Evolutionary conservation across 352 stramenopile genomes (phyloP), one percentile per base, ranked within the genome.

Genomic region (Globisporangium spinosum): DNA sequence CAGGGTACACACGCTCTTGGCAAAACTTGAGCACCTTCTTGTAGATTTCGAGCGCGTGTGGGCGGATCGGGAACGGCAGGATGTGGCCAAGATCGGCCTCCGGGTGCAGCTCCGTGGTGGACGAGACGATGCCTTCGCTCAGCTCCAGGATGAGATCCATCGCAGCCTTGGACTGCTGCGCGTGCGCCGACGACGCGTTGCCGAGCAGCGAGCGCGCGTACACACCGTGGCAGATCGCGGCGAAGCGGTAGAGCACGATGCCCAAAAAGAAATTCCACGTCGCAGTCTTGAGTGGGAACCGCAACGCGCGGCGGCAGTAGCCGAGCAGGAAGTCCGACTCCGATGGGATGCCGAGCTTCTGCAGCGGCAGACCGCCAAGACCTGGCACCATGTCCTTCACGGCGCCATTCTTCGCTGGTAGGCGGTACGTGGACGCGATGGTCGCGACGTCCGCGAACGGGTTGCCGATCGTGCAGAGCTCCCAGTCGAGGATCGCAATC

Each of bases 1-100:
- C 82, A 1, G 94, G 94, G 69, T 97, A 97, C 58, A 96, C 96
- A 20, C 93, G 82, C 22, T 87, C 73, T 49, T 97, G 78, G 13
- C 97, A 94, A 72, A 98, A 98, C 54, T 74, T 75, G 45, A 91
- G 70, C 40, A 98, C 64, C 49, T 95, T 95, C 55, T 85, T 78
- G 75, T 97, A 97, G 2, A 96, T 78, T 35, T 77, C 74, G 34
- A 87, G 70, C 9, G 91, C 91, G 64, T 96, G 76, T 0, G 85
- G 87, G 3, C 79, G 83, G 64, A 97, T 83, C 45, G 85, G 87
- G 68, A 93, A 90, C 27, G 83, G 82, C 63, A 92, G 49, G 25
- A 89, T 87, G 62, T 82, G 77, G 47, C 77, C 72, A 12, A 89
- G 65, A 32, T 79, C 71, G 3, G 79, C 75, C 43, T 82, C 80